Percentiles rank a stretch among this genome's conserved stretches.
These are phyloP conservation scores for Harringtonia aguacate DNA, from an alignment of 2,329 filamentous ascomycete species.

Conservation along the genomic window DNA sequence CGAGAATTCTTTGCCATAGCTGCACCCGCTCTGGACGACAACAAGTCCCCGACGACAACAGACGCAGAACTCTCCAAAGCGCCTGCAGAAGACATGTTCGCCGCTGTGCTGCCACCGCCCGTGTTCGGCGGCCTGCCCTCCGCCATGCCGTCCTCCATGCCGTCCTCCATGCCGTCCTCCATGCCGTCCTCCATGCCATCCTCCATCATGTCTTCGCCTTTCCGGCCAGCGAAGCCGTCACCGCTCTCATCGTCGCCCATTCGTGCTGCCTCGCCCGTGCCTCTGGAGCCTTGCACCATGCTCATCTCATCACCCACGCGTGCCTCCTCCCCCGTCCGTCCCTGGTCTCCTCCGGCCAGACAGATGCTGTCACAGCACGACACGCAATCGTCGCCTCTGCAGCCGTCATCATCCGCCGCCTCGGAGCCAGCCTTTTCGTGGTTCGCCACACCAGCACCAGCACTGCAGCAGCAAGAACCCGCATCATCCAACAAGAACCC, in stretches of 20 bases:
- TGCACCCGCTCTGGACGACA: too few relatives aligned
- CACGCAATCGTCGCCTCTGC: slow-evolving; percentile 32
- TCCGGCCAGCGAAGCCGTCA: slow-evolving; percentile 39
- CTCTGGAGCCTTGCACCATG: slow-evolving; percentile 31
- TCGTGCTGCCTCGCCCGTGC: slow-evolving; percentile 39
- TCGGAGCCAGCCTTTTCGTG: not conserved
- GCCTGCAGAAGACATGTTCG: too few relatives aligned
- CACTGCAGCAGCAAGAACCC: not conserved
- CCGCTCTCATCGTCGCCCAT: slow-evolving; percentile 50
- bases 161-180: slow-evolving; percentile 17
- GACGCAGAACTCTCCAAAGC: too few relatives aligned
- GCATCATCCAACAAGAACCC: not conserved
- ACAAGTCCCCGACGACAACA: too few relatives aligned
- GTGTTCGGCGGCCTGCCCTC: slow-evolving; percentile 1
- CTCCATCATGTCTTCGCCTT: slow-evolving; percentile 28
- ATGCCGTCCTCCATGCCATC: too few relatives aligned
- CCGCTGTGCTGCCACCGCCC: slow-evolving; percentile 6
- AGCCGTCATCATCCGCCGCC: slow-evolving; percentile 16
- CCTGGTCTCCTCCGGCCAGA: slow-evolving; percentile 10
- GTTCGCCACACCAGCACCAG: not conserved
- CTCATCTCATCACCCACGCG: slow-evolving; percentile 14
- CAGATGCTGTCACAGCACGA: slow-evolving; percentile 17
- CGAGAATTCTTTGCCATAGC: too few relatives aligned
- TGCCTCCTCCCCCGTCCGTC: slow-evolving; percentile 23
- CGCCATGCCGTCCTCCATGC: slow-evolving; percentile 20